Evolutionary conservation across 768 basidiomycete genomes (phyloP), one percentile per base, ranked within the genome.

Genomic region (Xanthoconium purpureum): DNA sequence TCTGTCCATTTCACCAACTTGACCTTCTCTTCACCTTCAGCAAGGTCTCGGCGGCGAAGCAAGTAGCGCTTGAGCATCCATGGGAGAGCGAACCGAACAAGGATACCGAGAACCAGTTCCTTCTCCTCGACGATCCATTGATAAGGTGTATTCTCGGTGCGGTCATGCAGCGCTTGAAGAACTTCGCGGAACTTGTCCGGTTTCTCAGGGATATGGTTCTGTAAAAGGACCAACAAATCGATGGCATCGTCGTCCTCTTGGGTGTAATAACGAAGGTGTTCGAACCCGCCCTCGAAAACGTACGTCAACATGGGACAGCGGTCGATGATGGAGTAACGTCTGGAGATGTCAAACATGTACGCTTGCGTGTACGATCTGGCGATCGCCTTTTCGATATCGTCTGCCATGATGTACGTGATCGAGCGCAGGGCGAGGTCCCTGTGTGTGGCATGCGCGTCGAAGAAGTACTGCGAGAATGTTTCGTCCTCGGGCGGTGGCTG

Each of bases 51-150:
- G 15, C 61, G 67, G 24, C 59, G 65, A 54, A 62, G 38, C 28
- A 69, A 46, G 50, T 70, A 69, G 0, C 60, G 65, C 39, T 63
- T 58, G 43, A 67, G 58, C 67, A 69, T 69, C 67, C 67, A 69
- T 11, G 67, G 61, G 0, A 39, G 60, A 30, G 52, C 63, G 33
- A 57, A 65, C 20, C 65, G 58, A 24, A 69, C 50, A 5, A 68
- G 58, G 32, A 69, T 14, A 18, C 42, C 47, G 8, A 69, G 67
- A 39, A 48, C 67, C 32, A 68, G 39, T 28, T 68, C 67, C 37
- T 58, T 58, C 52, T 68, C 68, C 42, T 61, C 60, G 12, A 65
- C 55, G 38, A 69, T 58, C 67, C 65, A 69, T 36, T 60, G 63
- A 59, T 63, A 67, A 8, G 54, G 60, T 3, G 44, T 60, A 14